Evolutionary conservation across 176 grass and related monocot species (phyloP), one percentile per base, ranked within the genome.

Genomic region (Triticum turgidum): DNA sequence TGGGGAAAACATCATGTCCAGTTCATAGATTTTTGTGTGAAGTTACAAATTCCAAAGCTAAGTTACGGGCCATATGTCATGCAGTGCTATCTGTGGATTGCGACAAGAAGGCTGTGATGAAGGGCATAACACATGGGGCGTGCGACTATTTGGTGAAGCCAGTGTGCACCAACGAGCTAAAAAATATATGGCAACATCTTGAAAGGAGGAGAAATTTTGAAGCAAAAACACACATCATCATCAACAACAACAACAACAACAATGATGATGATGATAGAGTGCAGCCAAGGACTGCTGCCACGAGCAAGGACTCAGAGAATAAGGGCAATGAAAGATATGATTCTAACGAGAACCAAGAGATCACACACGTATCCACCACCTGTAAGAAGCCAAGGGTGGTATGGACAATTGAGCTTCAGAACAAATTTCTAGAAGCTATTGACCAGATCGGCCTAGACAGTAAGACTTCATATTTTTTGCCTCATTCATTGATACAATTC

Each of bases 391-490:
- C 64, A 69, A 87, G 93, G 86, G 29, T 98, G 5, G 33, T 69
- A 37, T 98, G 96, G 91, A 70, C 74, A 5, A 2, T 33, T 30
- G 83, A 87, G 2, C 76, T 95, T 76, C 96, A 98, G 45, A 42
- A 37, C 14, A 89, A 81, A 58, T 98, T 98, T 61, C 45, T 95
- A 20, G 64, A 80, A 32, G 88, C 75, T 6, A 67, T 98, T 33
- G 12, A 89, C 77, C 15, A 67, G 18, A 61, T 92, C 66, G 91
- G 96, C 37, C 35, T 93, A 4, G 86, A 95, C 2, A 92, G 93
- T 98, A 95, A 79, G 95, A 54, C n/a, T 9, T 77, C 44, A 33
- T 0, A 2, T 73, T 69, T 78, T 17, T 27, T 73, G 5, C 9
- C 7, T 83, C 45, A 59, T 63, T 81, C 75, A 44, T 18, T 5